These are phyloP conservation scores for Austroboletus eburneus DNA, from an alignment of 768 basidiomycete genomes.

Conservation along the genomic window DNA sequence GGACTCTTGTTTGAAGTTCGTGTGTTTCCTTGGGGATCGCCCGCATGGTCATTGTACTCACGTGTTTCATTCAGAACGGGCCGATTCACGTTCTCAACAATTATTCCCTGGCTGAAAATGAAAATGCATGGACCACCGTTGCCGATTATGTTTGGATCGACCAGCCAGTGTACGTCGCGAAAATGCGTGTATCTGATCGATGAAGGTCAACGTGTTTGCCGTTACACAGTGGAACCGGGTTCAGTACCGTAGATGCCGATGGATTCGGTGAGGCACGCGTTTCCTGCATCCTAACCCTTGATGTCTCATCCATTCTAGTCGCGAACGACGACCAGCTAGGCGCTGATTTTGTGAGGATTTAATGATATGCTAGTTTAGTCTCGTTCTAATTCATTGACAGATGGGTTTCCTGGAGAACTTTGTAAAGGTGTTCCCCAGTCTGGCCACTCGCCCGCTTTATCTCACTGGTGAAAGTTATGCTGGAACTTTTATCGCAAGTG, in stretches of 20 bases:
- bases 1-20: constrained; percentile 59
- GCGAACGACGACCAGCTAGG: constrained; percentile 61
- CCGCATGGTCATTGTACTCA: not conserved
- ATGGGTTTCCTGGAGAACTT: constrained; percentile 68
- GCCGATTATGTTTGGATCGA: constrained; percentile 65
- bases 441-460: constrained; percentile 67
- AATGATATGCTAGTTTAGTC: not conserved
- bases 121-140: constrained; percentile 52
- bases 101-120: constrained; percentile 45
- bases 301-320: constrained; percentile 25
- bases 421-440: constrained; percentile 67
- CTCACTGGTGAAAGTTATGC: constrained; percentile 77
- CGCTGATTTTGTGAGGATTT: constrained; percentile 36
- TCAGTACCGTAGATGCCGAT: constrained; percentile 53
- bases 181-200: not conserved
- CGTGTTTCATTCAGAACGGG: constrained; percentile 46
- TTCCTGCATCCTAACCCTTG: not conserved
- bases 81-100: constrained; percentile 55
- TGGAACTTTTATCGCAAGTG: constrained; percentile 59
- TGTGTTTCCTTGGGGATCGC: not conserved
- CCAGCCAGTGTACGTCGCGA: constrained; percentile 51
- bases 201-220: constrained; percentile 2
- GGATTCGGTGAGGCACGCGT: constrained; percentile 46
- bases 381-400: constrained; percentile 30
- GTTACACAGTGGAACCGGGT: constrained; percentile 50